Percentiles rank a stretch among this genome's conserved stretches.
phyloP scores from a whole-genome alignment of 306 rosid genomes.

The Castanopsis chinensis region DNA sequence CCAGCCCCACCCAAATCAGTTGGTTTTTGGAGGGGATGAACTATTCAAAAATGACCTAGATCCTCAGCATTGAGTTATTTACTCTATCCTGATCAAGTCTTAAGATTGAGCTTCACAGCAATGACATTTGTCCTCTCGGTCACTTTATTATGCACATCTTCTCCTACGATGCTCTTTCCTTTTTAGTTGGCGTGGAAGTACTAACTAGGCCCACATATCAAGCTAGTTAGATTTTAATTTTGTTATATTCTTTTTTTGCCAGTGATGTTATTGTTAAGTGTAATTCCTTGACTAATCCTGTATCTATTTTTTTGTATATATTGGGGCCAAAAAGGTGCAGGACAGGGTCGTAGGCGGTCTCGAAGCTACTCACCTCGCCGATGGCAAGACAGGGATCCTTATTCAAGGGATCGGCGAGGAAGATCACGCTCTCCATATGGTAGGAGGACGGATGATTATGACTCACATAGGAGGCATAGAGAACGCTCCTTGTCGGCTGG shows the following conservation, averaged over 20 bases:
- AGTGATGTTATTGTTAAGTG: background rate
- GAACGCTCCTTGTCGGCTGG: slow-evolving; percentile 24
- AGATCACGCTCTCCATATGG: slow-evolving; percentile 40
- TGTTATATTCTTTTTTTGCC: background rate
- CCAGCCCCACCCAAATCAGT: background rate
- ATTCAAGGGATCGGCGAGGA: slow-evolving; percentile 37
- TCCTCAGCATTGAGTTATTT: background rate
- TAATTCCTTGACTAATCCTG: background rate
- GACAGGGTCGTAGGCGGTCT: slow-evolving; percentile 30
- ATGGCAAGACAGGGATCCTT: slow-evolving; percentile 33
- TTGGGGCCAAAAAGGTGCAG: slow-evolving; percentile 25
- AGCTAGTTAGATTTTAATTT: background rate
- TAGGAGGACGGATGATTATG: slow-evolving; percentile 30
- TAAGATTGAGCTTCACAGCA: background rate
- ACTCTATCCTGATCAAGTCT: background rate
- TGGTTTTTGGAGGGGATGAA: background rate
- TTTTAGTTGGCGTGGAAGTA: background rate
- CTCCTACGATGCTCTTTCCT: background rate
- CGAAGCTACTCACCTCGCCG: slow-evolving; percentile 40
- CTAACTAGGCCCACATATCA: background rate
- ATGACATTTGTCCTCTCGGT: background rate
- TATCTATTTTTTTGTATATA: too few species aligned
- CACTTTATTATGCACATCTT: background rate
- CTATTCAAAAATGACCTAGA: background rate
- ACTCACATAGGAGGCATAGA: slow-evolving; percentile 28